Percentiles rank a stretch among this genome's conserved stretches.
Evolutionary conservation across 768 basidiomycete genomes (phyloP).

Genomic region (Panus rudis): DNA sequence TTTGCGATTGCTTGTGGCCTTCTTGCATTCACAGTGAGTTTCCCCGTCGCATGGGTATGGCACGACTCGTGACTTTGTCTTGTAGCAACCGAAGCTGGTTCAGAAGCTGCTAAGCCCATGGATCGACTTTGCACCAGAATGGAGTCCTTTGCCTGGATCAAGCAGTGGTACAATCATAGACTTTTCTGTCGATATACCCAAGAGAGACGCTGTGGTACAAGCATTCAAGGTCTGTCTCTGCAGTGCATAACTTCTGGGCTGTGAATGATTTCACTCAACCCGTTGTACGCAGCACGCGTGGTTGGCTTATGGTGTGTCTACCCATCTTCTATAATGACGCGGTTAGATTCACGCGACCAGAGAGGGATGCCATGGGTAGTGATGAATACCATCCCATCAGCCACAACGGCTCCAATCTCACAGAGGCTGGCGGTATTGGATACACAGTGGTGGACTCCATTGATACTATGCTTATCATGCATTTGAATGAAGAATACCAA

Average conservation of each 20-base stretch:
- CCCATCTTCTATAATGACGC: conserved; percentile 6
- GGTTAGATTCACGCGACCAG: conserved; percentile 32
- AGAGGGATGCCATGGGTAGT: conserved; percentile 82
- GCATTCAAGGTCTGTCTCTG: conserved; percentile 64
- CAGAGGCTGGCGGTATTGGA: conserved; percentile 70
- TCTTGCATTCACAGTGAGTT: too few relatives aligned
- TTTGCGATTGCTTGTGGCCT: too few relatives aligned
- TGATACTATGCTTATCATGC: conserved; percentile 85
- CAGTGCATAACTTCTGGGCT: background rate
- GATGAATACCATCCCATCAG: conserved; percentile 91
- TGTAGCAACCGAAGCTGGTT: background rate
- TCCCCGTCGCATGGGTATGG: too few relatives aligned
- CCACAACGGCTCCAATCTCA: conserved; percentile 69
- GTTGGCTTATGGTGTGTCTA: conserved; percentile 68
- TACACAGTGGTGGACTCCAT: conserved; percentile 86
- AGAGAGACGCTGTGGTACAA: conserved; percentile 62
- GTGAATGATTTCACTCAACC: conserved; percentile 6
- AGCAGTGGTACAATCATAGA: conserved; percentile 11
- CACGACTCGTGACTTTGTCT: too few relatives aligned
- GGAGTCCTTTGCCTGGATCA: conserved; percentile 16
- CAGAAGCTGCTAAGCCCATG: conserved; percentile 4
- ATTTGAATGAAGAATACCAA: conserved; percentile 67
- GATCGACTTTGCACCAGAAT: conserved; percentile 5
- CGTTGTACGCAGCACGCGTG: conserved; percentile 62
- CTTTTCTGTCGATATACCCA: conserved; percentile 50